These are phyloP conservation scores for Quaeritorhiza haematococci DNA, from an alignment of 371 early-diverging fungal species.

Conservation along the genomic window DNA sequence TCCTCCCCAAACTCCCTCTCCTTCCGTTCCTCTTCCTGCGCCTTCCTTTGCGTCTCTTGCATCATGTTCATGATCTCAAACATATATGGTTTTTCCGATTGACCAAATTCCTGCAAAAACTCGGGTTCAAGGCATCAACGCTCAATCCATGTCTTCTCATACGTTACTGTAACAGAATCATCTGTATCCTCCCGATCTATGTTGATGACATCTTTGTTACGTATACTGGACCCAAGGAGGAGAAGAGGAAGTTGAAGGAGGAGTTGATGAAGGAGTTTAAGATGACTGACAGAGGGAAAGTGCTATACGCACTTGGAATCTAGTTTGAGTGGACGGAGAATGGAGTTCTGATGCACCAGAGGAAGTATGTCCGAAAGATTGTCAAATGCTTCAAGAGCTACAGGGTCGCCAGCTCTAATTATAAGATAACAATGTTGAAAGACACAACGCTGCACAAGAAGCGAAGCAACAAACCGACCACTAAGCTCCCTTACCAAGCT, in stretches of 20 bases:
- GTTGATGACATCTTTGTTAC: conserved; percentile 12
- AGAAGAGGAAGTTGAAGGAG: background rate
- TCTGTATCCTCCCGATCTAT: background rate
- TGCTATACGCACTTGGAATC: conserved; percentile 11
- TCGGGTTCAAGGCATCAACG: no score
- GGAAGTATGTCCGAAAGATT: conserved; percentile 4
- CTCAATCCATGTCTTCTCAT: no score
- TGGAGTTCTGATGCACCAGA: conserved; percentile 5
- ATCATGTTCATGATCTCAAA: no score
- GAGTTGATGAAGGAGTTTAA: background rate
- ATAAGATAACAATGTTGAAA: background rate
- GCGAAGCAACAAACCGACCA: no score
- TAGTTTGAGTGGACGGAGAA: background rate
- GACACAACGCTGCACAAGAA: no score
- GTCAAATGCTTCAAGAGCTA: background rate
- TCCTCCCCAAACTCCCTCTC: no score
- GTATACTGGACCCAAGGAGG: background rate
- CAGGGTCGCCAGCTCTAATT: background rate
- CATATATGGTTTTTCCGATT: background rate
- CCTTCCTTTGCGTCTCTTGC: no score
- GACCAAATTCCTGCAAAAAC: no score
- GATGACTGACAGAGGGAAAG: conserved; percentile 4
- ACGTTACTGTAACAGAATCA: no score
- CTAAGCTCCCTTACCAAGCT: conserved; percentile 6
- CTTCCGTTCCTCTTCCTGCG: no score